Conservation (phyloP, 257 asterid species). For the Ilex aquifolium region DNA sequence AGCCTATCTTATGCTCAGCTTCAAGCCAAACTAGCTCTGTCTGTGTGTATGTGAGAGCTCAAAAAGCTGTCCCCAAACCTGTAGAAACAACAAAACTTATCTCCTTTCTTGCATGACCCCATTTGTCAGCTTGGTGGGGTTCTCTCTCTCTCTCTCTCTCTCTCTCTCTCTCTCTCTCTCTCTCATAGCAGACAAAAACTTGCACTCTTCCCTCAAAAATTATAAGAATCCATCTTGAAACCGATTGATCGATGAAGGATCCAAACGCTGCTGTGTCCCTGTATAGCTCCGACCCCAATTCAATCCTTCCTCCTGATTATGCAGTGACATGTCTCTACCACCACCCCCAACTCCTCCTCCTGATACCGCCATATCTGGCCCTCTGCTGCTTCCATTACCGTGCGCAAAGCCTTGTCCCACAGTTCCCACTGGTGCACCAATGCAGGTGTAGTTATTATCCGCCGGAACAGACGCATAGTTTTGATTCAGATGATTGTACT, state of each 20-base stretch:
- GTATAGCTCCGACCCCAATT: conserved; percentile 46
- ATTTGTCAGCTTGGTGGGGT: conserved; percentile 40
- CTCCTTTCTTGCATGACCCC: conserved; percentile 23
- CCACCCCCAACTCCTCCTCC: no score
- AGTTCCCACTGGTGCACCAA: conserved; percentile 69
- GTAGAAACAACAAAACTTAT: conserved; percentile 23
- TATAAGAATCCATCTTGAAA: conserved; percentile 46
- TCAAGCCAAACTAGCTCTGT: conserved; percentile 28
- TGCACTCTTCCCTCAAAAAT: conserved; percentile 29
- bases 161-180: conserved; percentile 14
- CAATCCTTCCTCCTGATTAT: conserved; percentile 32
- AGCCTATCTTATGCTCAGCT: conserved; percentile 15
- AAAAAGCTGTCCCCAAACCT: conserved; percentile 25
- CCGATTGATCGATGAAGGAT: conserved; percentile 37
- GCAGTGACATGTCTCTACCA: conserved; percentile 10
- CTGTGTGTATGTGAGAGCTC: conserved; percentile 32
- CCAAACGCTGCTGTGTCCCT: conserved; percentile 24
- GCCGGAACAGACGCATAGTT: conserved; percentile 15
- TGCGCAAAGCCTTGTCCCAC: conserved; percentile 21
- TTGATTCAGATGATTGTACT: neutral
- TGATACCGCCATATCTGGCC: neutral
- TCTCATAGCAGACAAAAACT: conserved; percentile 24
- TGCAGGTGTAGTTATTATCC: conserved; percentile 57
- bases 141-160: conserved; percentile 15
- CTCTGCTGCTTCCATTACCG: conserved; percentile 12